Evolutionary conservation across 129 eudicot species (phyloP), one percentile per base, ranked within the genome.

Genomic region (Apium graveolens): DNA sequence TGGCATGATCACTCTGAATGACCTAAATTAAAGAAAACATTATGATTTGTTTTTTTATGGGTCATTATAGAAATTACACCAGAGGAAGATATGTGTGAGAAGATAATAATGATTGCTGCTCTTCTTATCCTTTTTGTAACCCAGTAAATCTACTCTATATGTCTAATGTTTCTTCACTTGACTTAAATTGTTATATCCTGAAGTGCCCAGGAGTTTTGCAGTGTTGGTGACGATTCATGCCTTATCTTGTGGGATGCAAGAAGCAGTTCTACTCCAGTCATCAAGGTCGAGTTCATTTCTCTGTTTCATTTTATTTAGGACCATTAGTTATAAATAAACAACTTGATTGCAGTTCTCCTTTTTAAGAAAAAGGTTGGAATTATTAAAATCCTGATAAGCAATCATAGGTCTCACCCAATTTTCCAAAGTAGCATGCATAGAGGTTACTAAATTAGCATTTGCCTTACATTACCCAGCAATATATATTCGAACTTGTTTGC

Each of bases 201-300:
- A 74, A 95, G 99, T 79, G 89, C 92, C 18, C 89, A 90, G 85
- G 99, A 95, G 79, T 95, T 92, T 83, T 95, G 97, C 78, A 95
- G 97, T 80, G 99, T 95, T 79, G 99, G 97, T 73, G 99, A 92
- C 78, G 99, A 95, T 85, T 90, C 97, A 45, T 90, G 99, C 92
- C 97, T 95, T 62, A 92, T 95, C 80, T 78, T 95, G 60, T 95
- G 97, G 99, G 99, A 95, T 85, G 96, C 96, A 24, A 83, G 99
- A 85, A 86, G 90, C 5, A 94, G 97, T 66, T 72, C 79, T 81
- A 75, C 86, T 76, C 99, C 97, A 11, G 97, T 75, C 63, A 86
- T 92, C 44, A 92, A 92, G 97, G 99, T 95, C 70, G 76, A 18
- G 34, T 80, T 79, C 45, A 20, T 37, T 7, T 73, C 37, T 31